Conservation (phyloP, 257 asterid species). For the Knoxia roxburghii region DNA sequence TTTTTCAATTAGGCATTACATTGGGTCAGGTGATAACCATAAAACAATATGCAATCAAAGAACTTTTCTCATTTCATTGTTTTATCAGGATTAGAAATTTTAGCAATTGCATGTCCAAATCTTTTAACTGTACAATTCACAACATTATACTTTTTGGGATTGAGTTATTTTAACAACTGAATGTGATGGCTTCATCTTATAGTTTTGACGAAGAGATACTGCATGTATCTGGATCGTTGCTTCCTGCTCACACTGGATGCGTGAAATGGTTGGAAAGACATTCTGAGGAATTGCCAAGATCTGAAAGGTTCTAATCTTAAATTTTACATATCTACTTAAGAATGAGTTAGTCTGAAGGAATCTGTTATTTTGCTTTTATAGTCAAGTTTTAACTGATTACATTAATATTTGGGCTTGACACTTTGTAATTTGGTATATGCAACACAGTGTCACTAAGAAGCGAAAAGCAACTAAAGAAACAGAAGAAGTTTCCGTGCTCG, state of each 20-base stretch:
- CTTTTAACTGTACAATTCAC: neutral
- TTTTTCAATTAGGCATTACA: neutral
- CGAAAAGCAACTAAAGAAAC: constrained; percentile 22
- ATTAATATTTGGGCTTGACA: neutral
- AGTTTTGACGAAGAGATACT: constrained; percentile 76
- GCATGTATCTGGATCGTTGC: constrained; percentile 64
- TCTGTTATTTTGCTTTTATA: neutral
- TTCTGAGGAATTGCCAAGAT: constrained; percentile 44
- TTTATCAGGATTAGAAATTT: neutral
- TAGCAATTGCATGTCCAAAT: neutral
- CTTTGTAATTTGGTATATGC: neutral
- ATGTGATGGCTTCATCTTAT: constrained; percentile 15
- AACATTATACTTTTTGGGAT: neutral
- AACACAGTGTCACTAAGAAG: constrained; percentile 38
- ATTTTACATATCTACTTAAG: neutral
- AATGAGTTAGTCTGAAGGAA: neutral
- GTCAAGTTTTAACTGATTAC: neutral
- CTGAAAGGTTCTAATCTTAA: constrained; percentile 46
- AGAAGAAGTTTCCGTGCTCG: constrained; percentile 17
- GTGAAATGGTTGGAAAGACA: constrained; percentile 64
- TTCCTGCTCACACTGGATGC: constrained; percentile 53
- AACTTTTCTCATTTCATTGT: neutral
- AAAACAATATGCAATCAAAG: neutral
- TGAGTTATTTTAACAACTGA: constrained; percentile 4
- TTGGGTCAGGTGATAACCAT: neutral